These are phyloP conservation scores for Malus hybrid DNA, from an alignment of 331 rosid genomes.

Conservation along the genomic window DNA sequence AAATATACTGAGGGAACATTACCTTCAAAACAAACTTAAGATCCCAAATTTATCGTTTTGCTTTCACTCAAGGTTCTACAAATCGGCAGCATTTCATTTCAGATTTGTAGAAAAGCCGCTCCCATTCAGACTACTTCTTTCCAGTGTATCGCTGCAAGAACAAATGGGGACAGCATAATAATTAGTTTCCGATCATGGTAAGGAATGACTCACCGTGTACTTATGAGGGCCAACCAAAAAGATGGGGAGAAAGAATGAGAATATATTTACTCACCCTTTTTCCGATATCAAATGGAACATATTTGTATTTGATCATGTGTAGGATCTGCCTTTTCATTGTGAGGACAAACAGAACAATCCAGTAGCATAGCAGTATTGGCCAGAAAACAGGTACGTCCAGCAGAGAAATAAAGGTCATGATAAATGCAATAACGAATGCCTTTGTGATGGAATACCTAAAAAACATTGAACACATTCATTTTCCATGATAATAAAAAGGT, in stretches of 20 bases:
- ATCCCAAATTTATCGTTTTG: not conserved
- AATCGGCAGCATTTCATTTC: not conserved
- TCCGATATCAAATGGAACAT: slow-evolving; percentile 55
- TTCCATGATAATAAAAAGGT: not conserved
- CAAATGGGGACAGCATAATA: not conserved
- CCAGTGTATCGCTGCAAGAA: slow-evolving; percentile 11
- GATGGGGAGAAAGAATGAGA: not conserved
- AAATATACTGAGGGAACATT: not conserved
- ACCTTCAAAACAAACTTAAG: not conserved
- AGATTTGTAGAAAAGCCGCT: not conserved
- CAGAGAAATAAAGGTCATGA: slow-evolving; percentile 59
- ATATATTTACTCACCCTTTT: slow-evolving; percentile 38
- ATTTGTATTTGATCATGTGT: slow-evolving; percentile 71
- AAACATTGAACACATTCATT: not conserved
- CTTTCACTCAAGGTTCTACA: not conserved
- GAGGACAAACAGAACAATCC: slow-evolving; percentile 60
- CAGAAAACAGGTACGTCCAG: slow-evolving; percentile 72
- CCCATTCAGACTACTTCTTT: slow-evolving; percentile 1
- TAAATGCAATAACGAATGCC: slow-evolving; percentile 53
- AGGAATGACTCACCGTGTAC: not conserved
- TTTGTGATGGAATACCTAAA: slow-evolving; percentile 66
- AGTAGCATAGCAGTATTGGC: slow-evolving; percentile 68
- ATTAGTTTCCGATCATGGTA: not conserved
- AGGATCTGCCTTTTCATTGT: slow-evolving; percentile 80
- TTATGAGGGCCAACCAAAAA: not conserved